These are phyloP conservation scores for Alternaria viburni DNA, from an alignment of 2,329 filamentous ascomycete genomes.

Conservation along the genomic window DNA sequence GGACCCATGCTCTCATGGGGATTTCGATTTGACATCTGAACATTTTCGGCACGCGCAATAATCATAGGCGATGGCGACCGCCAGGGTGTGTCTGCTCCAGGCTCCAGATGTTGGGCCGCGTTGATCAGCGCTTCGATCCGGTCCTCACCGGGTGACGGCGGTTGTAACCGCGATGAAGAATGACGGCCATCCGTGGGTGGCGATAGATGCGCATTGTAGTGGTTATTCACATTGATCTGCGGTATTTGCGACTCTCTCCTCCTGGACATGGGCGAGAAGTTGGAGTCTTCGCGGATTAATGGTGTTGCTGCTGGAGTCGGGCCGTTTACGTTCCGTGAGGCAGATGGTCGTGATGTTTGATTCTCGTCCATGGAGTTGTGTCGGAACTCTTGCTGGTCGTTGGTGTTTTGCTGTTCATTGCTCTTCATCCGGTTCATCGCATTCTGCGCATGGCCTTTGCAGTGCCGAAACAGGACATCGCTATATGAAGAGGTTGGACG, in stretches of 20 bases:
- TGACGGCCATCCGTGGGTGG: slow-evolving; percentile 19
- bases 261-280: slow-evolving; percentile 33
- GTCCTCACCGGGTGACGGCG: slow-evolving; percentile 38
- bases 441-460: slow-evolving; percentile 57
- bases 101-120: slow-evolving; percentile 46
- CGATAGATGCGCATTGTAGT: slow-evolving; percentile 20
- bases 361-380: slow-evolving; percentile 24
- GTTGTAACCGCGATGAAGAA: slow-evolving; percentile 20
- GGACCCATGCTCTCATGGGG: slow-evolving; percentile 44
- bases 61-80: slow-evolving; percentile 43
- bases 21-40: slow-evolving; percentile 29
- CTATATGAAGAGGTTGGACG: slow-evolving; percentile 40
- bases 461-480: slow-evolving; percentile 59
- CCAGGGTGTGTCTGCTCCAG: slow-evolving; percentile 42
- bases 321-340: slow-evolving; percentile 24
- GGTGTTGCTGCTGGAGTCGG: slow-evolving; percentile 27
- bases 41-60: slow-evolving; percentile 31
- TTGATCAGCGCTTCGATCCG: slow-evolving; percentile 49
- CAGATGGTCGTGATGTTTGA: slow-evolving; percentile 20
- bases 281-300: slow-evolving; percentile 31
- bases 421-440: slow-evolving; percentile 45
- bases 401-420: slow-evolving; percentile 35
- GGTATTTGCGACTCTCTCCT: slow-evolving; percentile 33
- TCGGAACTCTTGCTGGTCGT: slow-evolving; percentile 28
- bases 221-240: slow-evolving; percentile 27